These are phyloP conservation scores for Claviceps quebecensis DNA, from an alignment of 2,329 filamentous ascomycete species.

Conservation along the genomic window DNA sequence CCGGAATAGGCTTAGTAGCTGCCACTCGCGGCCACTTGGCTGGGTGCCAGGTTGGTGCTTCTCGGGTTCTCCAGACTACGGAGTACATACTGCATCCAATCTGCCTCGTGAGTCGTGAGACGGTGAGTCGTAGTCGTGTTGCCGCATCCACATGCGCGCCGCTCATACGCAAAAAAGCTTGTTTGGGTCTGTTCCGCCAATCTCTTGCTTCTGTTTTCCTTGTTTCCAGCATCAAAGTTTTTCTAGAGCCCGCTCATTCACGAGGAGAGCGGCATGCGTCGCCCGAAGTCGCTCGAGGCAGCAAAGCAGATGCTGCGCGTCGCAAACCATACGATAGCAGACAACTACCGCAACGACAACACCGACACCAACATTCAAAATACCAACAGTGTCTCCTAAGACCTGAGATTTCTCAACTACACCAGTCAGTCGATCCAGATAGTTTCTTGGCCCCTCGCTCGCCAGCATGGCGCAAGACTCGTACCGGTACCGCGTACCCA, in stretches of 20 bases:
- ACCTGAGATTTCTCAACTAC: neutral
- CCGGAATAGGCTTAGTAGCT: neutral
- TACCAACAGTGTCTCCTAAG: neutral
- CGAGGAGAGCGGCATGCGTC: neutral
- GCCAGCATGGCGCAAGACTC: constrained; percentile 26
- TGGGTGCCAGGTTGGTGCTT: no score
- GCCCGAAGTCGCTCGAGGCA: neutral
- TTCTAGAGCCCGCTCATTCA: neutral
- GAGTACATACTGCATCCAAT: no score
- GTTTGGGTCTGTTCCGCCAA: neutral
- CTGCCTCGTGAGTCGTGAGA: no score
- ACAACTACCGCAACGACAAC: neutral
- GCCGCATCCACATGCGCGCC: no score
- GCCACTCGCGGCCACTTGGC: no score
- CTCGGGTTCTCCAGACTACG: no score
- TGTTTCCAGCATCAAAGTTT: neutral
- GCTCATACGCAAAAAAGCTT: no score
- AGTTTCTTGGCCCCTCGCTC: neutral
- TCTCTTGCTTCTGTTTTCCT: neutral
- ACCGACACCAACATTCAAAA: neutral
- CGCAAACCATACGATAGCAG: neutral
- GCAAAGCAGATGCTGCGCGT: neutral
- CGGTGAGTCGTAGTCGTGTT: no score
- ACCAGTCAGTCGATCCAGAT: no score
- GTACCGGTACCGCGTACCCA: constrained; percentile 40